Conservation (phyloP, 371 early-diverging fungal genomes). For the Smittium mucronatum region DNA sequence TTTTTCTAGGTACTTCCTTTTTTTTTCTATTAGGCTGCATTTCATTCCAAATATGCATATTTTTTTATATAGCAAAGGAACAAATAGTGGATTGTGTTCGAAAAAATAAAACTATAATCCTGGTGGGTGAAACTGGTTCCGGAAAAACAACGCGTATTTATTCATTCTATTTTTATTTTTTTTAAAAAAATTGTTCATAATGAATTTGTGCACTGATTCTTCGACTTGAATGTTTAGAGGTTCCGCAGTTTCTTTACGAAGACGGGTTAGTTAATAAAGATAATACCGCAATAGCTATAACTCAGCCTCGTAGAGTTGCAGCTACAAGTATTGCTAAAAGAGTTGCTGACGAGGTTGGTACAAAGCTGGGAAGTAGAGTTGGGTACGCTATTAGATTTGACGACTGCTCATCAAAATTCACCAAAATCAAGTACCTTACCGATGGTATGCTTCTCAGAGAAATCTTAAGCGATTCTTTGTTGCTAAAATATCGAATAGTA, state of each 20-base stretch:
- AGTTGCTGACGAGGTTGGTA: conserved; percentile 81
- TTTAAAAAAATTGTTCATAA: not conserved
- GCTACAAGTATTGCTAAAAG: conserved; percentile 88
- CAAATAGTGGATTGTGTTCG: conserved; percentile 71
- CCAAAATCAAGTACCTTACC: conserved; percentile 90
- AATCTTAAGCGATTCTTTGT: conserved; percentile 64
- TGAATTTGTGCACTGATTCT: too few relatives aligned
- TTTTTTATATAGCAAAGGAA: conserved; percentile 40
- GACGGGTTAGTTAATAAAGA: not conserved
- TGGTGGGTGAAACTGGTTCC: conserved; percentile 97
- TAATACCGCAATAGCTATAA: not conserved
- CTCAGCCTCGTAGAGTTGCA: conserved; percentile 95
- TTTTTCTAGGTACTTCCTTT: too few relatives aligned
- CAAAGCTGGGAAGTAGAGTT: conserved; percentile 57
- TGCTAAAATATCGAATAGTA: conserved; percentile 71
- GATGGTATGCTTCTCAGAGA: conserved; percentile 97
- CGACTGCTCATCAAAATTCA: conserved; percentile 65
- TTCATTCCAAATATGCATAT: too few relatives aligned
- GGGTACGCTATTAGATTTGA: conserved; percentile 97
- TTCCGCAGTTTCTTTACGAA: not conserved
- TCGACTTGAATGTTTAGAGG: too few relatives aligned
- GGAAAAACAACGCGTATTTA: conserved; percentile 80
- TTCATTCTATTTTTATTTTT: not conserved
- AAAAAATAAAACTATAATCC: conserved; percentile 84
- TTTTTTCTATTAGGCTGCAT: too few relatives aligned